Percentiles rank a stretch among this genome's conserved stretches.
Evolutionary conservation across 495 filamentous ascomycete genomes (phyloP).

Genomic region (Oleoguttula mirabilis): DNA sequence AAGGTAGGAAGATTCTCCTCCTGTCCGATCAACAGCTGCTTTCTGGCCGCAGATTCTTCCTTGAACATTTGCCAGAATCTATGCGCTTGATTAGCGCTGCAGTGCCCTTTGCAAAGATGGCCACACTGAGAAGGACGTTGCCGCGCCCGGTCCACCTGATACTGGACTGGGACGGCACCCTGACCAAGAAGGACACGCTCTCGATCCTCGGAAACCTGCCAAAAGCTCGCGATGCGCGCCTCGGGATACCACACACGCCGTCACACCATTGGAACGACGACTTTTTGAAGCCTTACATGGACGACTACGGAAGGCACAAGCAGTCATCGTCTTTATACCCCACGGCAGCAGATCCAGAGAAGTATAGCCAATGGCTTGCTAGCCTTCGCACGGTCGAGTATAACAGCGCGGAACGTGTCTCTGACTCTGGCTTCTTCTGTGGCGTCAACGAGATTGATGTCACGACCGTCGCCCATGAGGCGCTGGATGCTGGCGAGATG

Average conservation of each 20-base stretch:
- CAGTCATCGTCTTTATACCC: constrained; percentile 4
- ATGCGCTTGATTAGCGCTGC: too few species aligned
- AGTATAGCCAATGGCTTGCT: constrained; percentile 18
- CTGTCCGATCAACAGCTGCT: too few species aligned
- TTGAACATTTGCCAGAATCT: too few species aligned
- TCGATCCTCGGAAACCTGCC: constrained; percentile 17
- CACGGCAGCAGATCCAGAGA: constrained; percentile 2
- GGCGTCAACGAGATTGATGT: constrained; percentile 17
- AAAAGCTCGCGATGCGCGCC: neutral
- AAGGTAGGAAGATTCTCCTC: too few species aligned
- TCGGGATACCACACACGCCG: constrained; percentile 1
- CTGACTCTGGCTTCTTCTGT: constrained; percentile 13
- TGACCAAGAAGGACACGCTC: constrained; percentile 28
- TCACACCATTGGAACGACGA: constrained; percentile 13
- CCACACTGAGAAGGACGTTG: too few species aligned
- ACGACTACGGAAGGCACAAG: constrained; percentile 15
- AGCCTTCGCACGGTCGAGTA: constrained; percentile 20
- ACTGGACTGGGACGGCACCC: constrained; percentile 32
- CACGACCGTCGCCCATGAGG: constrained; percentile 4
- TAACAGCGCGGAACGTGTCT: constrained; percentile 15
- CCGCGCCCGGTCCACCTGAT: constrained; percentile 24
- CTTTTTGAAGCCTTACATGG: constrained; percentile 16
- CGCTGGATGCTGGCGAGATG: constrained; percentile 15
- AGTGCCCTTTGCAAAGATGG: too few species aligned
- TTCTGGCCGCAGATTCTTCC: too few species aligned